These are phyloP conservation scores for Psilocybe sp. DNA, from an alignment of 768 basidiomycete species.

Conservation along the genomic window DNA sequence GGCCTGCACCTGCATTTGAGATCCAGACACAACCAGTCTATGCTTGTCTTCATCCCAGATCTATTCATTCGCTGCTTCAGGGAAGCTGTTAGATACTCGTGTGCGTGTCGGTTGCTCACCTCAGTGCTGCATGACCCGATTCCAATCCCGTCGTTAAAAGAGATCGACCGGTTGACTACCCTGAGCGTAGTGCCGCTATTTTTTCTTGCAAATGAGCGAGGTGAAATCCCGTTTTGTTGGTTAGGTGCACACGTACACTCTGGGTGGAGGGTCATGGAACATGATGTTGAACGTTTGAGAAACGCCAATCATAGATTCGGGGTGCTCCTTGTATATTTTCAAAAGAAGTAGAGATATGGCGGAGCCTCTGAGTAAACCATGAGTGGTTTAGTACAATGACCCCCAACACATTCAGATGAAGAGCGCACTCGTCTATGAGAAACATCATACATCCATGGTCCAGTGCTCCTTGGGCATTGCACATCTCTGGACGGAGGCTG, in stretches of 20 bases:
- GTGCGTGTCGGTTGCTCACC: conserved; percentile 8
- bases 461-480: conserved; percentile 13
- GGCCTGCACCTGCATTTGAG: conserved; percentile 14
- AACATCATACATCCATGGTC: conserved; percentile 11
- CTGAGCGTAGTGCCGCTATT: conserved; percentile 13
- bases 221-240: neutral
- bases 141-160: conserved; percentile 12
- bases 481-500: conserved; percentile 14
- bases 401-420: neutral
- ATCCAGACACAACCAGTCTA: conserved; percentile 17
- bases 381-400: neutral
- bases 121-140: conserved; percentile 17
- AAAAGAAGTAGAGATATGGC: conserved; percentile 16
- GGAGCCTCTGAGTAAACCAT: conserved; percentile 12
- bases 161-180: conserved; percentile 23
- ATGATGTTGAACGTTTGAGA: conserved; percentile 19
- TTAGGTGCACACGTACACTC: conserved; percentile 6
- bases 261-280: conserved; percentile 14
- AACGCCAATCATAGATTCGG: conserved; percentile 12
- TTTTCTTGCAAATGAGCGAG: neutral
- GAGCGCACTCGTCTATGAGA: conserved; percentile 19
- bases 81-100: neutral
- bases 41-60: conserved; percentile 22
- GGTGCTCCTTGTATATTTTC: conserved; percentile 9
- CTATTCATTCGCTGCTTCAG: conserved; percentile 4